These are phyloP conservation scores for Cercospora zeae-maydis DNA, from an alignment of 2,329 filamentous ascomycete genomes.

Conservation along the genomic window DNA sequence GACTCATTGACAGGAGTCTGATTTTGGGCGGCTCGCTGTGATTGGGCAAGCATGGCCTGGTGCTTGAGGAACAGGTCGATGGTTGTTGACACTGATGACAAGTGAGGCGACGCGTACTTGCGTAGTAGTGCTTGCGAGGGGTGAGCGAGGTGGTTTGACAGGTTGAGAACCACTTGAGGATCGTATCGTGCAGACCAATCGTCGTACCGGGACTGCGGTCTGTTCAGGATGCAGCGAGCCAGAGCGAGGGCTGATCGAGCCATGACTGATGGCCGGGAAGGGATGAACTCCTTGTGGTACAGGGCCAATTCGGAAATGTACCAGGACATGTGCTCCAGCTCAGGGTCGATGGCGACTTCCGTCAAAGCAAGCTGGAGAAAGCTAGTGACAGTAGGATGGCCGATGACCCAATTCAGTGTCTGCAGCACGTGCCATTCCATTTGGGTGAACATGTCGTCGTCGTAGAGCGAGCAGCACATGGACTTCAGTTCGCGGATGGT, in stretches of 20 bases:
- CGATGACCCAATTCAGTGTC: slow-evolving; percentile 92
- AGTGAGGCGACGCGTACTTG: slow-evolving; percentile 65
- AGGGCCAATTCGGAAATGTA: slow-evolving; percentile 94
- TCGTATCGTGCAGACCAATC: slow-evolving; percentile 73
- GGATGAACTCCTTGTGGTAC: slow-evolving; percentile 96
- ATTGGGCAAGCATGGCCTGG: slow-evolving; percentile 44
- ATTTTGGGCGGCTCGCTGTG: slow-evolving; percentile 30
- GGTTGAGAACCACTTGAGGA: slow-evolving; percentile 61
- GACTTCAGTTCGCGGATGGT: slow-evolving; percentile 96
- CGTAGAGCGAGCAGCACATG: slow-evolving; percentile 98
- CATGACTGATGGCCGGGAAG: slow-evolving; percentile 84
- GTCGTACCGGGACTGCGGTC: slow-evolving; percentile 66
- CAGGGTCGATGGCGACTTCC: slow-evolving; percentile 69
- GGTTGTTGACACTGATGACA: slow-evolving; percentile 61
- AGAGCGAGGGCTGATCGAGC: slow-evolving; percentile 82
- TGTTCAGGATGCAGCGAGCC: slow-evolving; percentile 77
- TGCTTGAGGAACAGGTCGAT: slow-evolving; percentile 65
- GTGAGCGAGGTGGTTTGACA: slow-evolving; percentile 63
- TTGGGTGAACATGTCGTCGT: slow-evolving; percentile 99
- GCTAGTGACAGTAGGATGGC: slow-evolving; percentile 91
- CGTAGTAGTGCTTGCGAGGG: slow-evolving; percentile 64
- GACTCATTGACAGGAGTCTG: slow-evolving; percentile 26
- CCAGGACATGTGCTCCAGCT: slow-evolving; percentile 89
- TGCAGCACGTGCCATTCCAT: slow-evolving; percentile 99
- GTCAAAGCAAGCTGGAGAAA: slow-evolving; percentile 85